Evolutionary conservation across 495 filamentous ascomycete species (phyloP), one percentile per base, ranked within the genome.

Genomic region (Trichoderma gamsii): DNA sequence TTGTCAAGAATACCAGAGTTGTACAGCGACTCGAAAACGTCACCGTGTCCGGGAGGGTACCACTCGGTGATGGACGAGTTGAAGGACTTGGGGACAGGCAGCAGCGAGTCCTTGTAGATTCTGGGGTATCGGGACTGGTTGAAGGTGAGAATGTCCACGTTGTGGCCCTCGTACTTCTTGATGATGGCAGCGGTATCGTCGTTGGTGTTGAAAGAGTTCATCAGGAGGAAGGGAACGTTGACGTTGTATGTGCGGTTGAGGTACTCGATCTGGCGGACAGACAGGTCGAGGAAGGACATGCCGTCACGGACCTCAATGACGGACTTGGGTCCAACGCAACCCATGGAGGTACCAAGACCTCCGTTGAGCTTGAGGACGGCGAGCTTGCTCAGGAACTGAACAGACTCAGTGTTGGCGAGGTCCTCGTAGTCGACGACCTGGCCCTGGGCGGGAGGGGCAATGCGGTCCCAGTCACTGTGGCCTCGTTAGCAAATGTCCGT

Each of bases 141-240:
- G 90, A 99, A 99, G 77, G 95, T 99, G 77, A 97, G 85, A 77
- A 99, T 97, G 79, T 98, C 94, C 73, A 99, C 94, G 75, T 97
- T 97, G 87, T 99, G 96, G 71, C 95, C 96, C 83, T 99, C 94
- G 82, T 99, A 99, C 84, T 99, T 99, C 89, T 98, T 98, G 83
- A 99, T 99, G 82, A 99, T 99, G 78, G 91, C 95, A 72, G 92
- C 90, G 69, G 95, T 99, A 77, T 99, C 95, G 74, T 94, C 88
- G 79, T 98, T 92, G 76, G 95, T 99, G 86, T 99, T 99, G 90
- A 99, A 99, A 67, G 95, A 98, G 88, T 99, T 99, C 95, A 99
- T 99, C 76, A 99, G 87, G 71, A 99, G 90, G 82, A 99, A 97
- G 52, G 95, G 95, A 25, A 99, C 95, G 78, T 97, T 97, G 79